A percentile compares a stretch with the other conserved stretches of the same genome.
These are phyloP conservation scores for Aspergillus awamori DNA, from an alignment of 2,329 filamentous ascomycete species.

Conservation along the genomic window DNA sequence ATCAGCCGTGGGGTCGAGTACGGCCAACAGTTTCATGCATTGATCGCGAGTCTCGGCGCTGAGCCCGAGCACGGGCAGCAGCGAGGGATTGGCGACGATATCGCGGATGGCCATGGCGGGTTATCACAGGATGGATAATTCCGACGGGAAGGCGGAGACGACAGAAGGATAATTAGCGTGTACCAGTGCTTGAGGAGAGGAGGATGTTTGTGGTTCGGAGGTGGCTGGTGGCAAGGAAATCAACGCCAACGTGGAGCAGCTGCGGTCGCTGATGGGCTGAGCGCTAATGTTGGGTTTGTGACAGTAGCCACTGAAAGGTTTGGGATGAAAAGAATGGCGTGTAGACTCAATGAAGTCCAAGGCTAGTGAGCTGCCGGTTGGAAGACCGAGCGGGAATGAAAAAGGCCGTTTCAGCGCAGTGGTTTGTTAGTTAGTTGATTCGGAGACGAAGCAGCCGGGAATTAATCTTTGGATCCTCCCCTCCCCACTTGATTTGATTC, in stretches of 20 bases:
- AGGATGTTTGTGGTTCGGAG: conserved; percentile 6
- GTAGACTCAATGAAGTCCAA: background rate
- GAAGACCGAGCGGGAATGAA: background rate
- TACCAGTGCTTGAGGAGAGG: conserved; percentile 6
- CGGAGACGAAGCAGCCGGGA: background rate
- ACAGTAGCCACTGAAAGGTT: background rate
- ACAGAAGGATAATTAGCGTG: conserved; percentile 10
- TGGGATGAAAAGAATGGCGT: background rate
- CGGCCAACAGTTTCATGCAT: conserved; percentile 61
- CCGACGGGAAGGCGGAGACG: conserved; percentile 15
- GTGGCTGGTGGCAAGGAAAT: conserved; percentile 10
- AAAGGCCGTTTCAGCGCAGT: background rate
- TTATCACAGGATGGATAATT: conserved; percentile 2
- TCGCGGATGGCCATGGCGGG: conserved; percentile 57
- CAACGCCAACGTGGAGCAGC: conserved; percentile 19
- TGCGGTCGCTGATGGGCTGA: conserved; percentile 20
- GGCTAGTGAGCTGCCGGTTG: background rate
- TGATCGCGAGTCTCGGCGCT: conserved; percentile 74
- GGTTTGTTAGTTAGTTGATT: too few species aligned
- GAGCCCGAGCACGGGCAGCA: conserved; percentile 69
- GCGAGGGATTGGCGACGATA: conserved; percentile 65
- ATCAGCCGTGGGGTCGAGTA: conserved; percentile 58
- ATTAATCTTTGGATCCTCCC: background rate
- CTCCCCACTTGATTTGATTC: background rate
- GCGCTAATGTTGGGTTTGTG: background rate